A percentile compares a stretch with the other conserved stretches of the same genome.
These are phyloP conservation scores for Pythium apleroticum DNA, from an alignment of 352 stramenopile species.

Conservation along the genomic window DNA sequence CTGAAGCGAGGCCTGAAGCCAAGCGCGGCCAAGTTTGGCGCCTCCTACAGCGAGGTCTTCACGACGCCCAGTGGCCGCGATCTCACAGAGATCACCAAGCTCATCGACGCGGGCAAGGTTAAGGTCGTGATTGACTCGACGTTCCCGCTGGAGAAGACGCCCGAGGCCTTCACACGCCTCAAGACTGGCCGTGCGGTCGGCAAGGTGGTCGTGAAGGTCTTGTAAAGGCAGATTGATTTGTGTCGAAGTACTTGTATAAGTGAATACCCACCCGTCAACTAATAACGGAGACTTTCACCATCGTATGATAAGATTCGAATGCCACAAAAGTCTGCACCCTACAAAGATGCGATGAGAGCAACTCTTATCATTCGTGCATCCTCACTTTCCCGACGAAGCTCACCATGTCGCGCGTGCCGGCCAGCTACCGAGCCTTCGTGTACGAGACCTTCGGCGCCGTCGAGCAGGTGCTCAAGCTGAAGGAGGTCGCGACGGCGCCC, in stretches of 20 bases:
- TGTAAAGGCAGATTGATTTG: not conserved
- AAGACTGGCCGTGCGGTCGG: constrained; percentile 48
- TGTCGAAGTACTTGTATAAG: not conserved
- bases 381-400: not conserved
- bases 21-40: constrained; percentile 57
- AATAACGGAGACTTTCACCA: not conserved
- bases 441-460: constrained; percentile 33
- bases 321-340: not conserved
- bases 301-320: not conserved
- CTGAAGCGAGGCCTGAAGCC: constrained; percentile 33
- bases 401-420: not conserved
- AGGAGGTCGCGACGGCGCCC: constrained; percentile 11
- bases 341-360: not conserved
- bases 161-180: constrained; percentile 44
- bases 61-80: constrained; percentile 26
- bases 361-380: not conserved
- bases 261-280: not conserved
- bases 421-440: constrained; percentile 28
- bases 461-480: constrained; percentile 30
- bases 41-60: constrained; percentile 25
- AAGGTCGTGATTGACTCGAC: constrained; percentile 40
- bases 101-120: constrained; percentile 39
- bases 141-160: constrained; percentile 42
- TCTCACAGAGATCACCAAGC: constrained; percentile 38
- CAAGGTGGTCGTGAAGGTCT: constrained; percentile 28